Conservation (phyloP, 2,329 filamentous ascomycete genomes). For the Aspergillus felis region DNA sequence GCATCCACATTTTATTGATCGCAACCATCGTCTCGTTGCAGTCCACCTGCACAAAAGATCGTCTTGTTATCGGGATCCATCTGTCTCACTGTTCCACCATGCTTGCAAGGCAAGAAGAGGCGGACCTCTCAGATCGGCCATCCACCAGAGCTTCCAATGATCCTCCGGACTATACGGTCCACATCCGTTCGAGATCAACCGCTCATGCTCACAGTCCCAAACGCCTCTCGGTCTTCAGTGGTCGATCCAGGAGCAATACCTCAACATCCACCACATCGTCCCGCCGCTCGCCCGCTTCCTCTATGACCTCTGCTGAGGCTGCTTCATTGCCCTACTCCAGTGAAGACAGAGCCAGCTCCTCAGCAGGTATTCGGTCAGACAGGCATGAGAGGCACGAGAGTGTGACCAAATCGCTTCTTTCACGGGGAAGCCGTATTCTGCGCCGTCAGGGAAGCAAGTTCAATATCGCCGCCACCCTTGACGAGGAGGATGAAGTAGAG, state of each 20-base stretch:
- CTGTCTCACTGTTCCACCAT: slow-evolving; percentile 10
- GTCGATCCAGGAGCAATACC: slow-evolving; percentile 42
- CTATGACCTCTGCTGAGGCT: slow-evolving; percentile 35
- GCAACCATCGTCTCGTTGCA: neutral
- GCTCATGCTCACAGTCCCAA: slow-evolving; percentile 36
- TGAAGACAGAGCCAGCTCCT: slow-evolving; percentile 30
- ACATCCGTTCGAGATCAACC: slow-evolving; percentile 34
- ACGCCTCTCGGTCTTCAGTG: slow-evolving; percentile 38
- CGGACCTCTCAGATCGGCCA: slow-evolving; percentile 21
- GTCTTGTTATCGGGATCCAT: neutral
- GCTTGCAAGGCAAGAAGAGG: slow-evolving; percentile 9
- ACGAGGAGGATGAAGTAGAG: slow-evolving; percentile 38
- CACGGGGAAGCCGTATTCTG: slow-evolving; percentile 45
- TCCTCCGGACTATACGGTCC: slow-evolving; percentile 29
- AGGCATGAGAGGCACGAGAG: slow-evolving; percentile 35
- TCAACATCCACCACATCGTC: slow-evolving; percentile 50
- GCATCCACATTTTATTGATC: neutral
- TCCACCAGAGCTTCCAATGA: slow-evolving; percentile 31
- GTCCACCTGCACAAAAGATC: neutral
- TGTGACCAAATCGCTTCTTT: slow-evolving; percentile 38
- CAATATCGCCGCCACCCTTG: slow-evolving; percentile 38
- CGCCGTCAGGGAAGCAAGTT: slow-evolving; percentile 46
- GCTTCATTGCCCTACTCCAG: slow-evolving; percentile 26
- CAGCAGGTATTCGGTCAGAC: slow-evolving; percentile 26
- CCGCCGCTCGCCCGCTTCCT: slow-evolving; percentile 44